Conservation (phyloP, 441 rosid genomes). For the Adansonia gregorii region DNA sequence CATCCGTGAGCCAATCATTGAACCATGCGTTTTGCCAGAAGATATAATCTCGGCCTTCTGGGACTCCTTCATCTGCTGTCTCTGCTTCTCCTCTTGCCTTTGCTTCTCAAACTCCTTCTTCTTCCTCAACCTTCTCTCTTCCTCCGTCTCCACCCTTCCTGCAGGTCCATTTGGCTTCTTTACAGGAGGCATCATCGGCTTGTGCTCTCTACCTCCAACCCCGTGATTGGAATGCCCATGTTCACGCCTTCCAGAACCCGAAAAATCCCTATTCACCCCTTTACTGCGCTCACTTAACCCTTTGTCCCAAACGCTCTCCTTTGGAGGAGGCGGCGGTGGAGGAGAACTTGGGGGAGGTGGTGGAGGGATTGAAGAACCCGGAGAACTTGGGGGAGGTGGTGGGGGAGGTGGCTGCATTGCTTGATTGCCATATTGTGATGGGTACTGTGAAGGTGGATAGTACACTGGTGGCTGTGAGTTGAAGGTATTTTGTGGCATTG, state of each 20-base stretch:
- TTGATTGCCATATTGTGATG: slow-evolving; percentile 47
- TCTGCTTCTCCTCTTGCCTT: slow-evolving; percentile 74
- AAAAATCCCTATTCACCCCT: slow-evolving; percentile 35
- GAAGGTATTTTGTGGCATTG: slow-evolving; percentile 37
- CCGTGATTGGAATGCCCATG: slow-evolving; percentile 47
- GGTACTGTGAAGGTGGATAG: slow-evolving; percentile 52
- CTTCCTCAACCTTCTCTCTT: slow-evolving; percentile 88
- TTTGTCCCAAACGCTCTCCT: slow-evolving; percentile 47
- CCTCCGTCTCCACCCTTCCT: slow-evolving; percentile 83
- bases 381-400: slow-evolving; percentile 64
- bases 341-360: slow-evolving; percentile 83
- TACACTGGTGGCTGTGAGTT: slow-evolving; percentile 50
- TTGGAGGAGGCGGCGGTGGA: slow-evolving; percentile 70
- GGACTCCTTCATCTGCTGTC: slow-evolving; percentile 66
- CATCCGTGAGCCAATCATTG: slow-evolving; percentile 68
- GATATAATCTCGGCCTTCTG: slow-evolving; percentile 63
- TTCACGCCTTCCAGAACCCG: slow-evolving; percentile 54
- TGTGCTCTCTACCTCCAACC: slow-evolving; percentile 46
- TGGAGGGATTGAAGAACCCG: slow-evolving; percentile 60
- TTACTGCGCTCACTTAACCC: slow-evolving; percentile 44
- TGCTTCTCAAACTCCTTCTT: slow-evolving; percentile 91
- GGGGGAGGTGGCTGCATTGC: slow-evolving; percentile 51
- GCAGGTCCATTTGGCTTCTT: slow-evolving; percentile 56
- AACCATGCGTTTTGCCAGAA: slow-evolving; percentile 75
- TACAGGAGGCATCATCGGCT: slow-evolving; percentile 44